These are phyloP conservation scores for Zelonia costaricensis DNA, from an alignment of 208 protist species.

Conservation along the genomic window DNA sequence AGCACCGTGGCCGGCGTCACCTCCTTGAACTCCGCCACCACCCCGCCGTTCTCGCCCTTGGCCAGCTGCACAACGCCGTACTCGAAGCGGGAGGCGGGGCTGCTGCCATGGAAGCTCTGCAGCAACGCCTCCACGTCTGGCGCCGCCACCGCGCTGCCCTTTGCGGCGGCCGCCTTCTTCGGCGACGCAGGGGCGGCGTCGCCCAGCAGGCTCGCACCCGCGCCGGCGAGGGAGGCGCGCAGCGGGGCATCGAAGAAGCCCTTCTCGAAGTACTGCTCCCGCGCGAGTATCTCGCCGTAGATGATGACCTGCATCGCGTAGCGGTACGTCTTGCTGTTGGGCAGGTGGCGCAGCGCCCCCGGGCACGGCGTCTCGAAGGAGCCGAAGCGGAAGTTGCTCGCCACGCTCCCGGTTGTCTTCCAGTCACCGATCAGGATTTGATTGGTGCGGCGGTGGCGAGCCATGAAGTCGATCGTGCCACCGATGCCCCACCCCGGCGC, in stretches of 20 bases:
- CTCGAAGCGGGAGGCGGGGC: slow-evolving; percentile 45
- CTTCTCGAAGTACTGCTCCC: slow-evolving; percentile 66
- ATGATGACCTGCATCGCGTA: slow-evolving; percentile 86
- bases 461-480: slow-evolving; percentile 85
- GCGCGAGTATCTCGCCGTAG: slow-evolving; percentile 76
- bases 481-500: slow-evolving; percentile 63
- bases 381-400: slow-evolving; percentile 81
- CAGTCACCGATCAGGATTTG: slow-evolving; percentile 85
- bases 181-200: neutral
- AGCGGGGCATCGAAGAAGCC: slow-evolving; percentile 63
- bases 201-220: neutral
- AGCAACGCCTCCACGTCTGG: slow-evolving; percentile 8
- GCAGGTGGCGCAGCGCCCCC: slow-evolving; percentile 75
- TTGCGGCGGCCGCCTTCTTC: neutral
- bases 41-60: slow-evolving; percentile 67
- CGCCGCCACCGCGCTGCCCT: neutral
- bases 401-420: slow-evolving; percentile 82
- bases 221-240: slow-evolving; percentile 15
- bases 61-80: slow-evolving; percentile 81
- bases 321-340: slow-evolving; percentile 82
- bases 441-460: slow-evolving; percentile 53
- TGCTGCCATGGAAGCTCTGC: slow-evolving; percentile 20
- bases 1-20: slow-evolving; percentile 62
- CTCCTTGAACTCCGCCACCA: slow-evolving; percentile 69
- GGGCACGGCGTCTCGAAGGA: slow-evolving; percentile 68